phyloP scores from a whole-genome alignment of 306 rosid species.

The Cicer yamashitae region DNA sequence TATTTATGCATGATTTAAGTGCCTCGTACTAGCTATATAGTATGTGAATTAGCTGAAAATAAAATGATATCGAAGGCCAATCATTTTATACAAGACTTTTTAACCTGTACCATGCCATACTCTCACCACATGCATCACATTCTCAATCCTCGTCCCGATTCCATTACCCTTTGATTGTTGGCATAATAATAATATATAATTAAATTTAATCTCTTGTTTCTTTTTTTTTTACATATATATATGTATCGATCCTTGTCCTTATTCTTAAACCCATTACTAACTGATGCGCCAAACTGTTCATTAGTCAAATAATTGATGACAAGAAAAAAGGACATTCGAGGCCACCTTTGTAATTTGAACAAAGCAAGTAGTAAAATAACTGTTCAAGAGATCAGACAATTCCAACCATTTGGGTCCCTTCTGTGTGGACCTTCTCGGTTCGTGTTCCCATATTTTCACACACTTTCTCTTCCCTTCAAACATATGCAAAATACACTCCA shows the following conservation, averaged over 20 bases:
- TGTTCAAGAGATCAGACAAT: slow-evolving; percentile 49
- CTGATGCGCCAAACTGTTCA: slow-evolving; percentile 10
- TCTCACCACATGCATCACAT: slow-evolving; percentile 69
- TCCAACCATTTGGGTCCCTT: slow-evolving; percentile 59
- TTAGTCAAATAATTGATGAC: slow-evolving; percentile 42
- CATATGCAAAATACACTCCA: slow-evolving; percentile 33
- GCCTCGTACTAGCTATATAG: slow-evolving; percentile 37
- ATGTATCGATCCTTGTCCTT: not conserved
- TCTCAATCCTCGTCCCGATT: slow-evolving; percentile 43
- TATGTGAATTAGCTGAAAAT: slow-evolving; percentile 37
- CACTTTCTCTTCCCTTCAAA: slow-evolving; percentile 67
- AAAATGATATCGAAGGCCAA: slow-evolving; percentile 49
- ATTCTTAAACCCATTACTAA: slow-evolving; percentile 9
- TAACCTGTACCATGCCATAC: slow-evolving; percentile 56
- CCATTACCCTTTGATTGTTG: slow-evolving; percentile 21
- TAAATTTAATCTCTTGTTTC: not conserved
- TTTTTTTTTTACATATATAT: not conserved
- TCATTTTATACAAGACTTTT: slow-evolving; percentile 44
- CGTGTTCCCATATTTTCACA: slow-evolving; percentile 76
- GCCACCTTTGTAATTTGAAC: slow-evolving; percentile 47
- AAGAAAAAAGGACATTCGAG: slow-evolving; percentile 1
- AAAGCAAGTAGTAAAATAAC: not conserved
- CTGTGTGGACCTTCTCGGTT: slow-evolving; percentile 52
- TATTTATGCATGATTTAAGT: not conserved
- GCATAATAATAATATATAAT: not conserved